These are phyloP conservation scores for Byssothecium circinans DNA, from an alignment of 2,329 filamentous ascomycete genomes.

Conservation along the genomic window DNA sequence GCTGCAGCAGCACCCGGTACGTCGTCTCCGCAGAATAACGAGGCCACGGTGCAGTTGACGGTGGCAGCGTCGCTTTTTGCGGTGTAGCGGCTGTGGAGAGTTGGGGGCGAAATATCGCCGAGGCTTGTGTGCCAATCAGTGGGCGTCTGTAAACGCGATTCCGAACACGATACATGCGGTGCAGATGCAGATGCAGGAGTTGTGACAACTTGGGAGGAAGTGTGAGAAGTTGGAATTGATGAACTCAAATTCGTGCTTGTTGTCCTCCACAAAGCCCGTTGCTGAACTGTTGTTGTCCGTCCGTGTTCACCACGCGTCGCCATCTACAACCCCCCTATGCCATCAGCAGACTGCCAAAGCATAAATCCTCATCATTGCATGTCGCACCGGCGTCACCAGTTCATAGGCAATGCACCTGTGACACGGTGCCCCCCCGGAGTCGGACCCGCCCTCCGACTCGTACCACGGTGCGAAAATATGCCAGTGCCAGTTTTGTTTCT, in stretches of 20 bases:
- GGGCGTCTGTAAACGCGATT: neutral
- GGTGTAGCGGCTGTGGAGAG: too few species aligned
- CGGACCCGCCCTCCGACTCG: slow-evolving; percentile 7
- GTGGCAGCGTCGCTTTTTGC: neutral
- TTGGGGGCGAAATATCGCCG: too few species aligned
- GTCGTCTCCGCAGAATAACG: neutral
- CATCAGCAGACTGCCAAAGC: too few species aligned
- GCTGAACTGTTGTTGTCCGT: too few species aligned
- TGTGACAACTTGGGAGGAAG: neutral
- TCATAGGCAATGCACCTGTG: slow-evolving; percentile 25
- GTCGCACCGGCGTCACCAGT: slow-evolving; percentile 41
- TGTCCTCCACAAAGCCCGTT: too few species aligned
- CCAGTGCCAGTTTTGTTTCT: too few species aligned
- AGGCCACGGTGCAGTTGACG: neutral
- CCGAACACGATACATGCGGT: neutral
- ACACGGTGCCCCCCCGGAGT: slow-evolving; percentile 20
- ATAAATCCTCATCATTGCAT: slow-evolving; percentile 19
- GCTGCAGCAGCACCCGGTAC: neutral
- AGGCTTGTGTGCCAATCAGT: neutral
- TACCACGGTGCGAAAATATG: neutral
- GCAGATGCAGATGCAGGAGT: neutral
- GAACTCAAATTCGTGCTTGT: too few species aligned
- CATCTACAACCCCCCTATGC: slow-evolving; percentile 6
- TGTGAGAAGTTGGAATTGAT: too few species aligned
- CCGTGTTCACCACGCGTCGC: slow-evolving; percentile 24